Conservation (phyloP, 176 grass and related monocot genomes). For the Hsuehochloa calcarea region DNA sequence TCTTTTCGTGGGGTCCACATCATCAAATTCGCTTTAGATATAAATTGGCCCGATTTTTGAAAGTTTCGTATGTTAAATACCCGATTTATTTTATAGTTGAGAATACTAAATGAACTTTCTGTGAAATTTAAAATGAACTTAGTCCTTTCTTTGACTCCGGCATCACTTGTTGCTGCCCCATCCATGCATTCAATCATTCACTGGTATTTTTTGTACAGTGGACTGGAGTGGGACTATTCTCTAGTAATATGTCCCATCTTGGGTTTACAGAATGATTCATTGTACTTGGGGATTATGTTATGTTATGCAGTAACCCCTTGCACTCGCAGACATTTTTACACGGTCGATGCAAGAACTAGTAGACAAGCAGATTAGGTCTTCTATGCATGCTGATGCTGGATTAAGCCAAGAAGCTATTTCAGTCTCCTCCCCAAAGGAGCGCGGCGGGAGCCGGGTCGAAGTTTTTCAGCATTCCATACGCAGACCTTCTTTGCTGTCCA, state of each 20-base stretch:
- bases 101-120: no score
- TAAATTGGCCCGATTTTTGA: no score
- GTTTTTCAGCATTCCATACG: not conserved
- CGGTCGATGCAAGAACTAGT: not conserved
- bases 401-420: conserved; percentile 4
- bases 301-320: not conserved
- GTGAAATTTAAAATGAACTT: no score
- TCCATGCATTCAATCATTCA: not conserved
- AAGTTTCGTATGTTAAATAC: no score
- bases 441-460: conserved; percentile 17
- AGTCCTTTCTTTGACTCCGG: conserved; percentile 37
- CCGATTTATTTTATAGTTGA: no score
- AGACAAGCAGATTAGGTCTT: conserved; percentile 16
- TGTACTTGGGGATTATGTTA: no score
- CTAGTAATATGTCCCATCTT: not conserved
- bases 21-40: no score
- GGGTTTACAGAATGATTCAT: not conserved
- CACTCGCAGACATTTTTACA: not conserved
- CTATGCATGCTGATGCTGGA: conserved; percentile 9
- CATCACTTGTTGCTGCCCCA: not conserved
- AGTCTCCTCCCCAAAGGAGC: not conserved
- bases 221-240: not conserved
- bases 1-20: no score
- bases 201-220: not conserved
- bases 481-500: not conserved